Evolutionary conservation across 768 basidiomycete genomes (phyloP).

Genomic region (Calocybe indica): DNA sequence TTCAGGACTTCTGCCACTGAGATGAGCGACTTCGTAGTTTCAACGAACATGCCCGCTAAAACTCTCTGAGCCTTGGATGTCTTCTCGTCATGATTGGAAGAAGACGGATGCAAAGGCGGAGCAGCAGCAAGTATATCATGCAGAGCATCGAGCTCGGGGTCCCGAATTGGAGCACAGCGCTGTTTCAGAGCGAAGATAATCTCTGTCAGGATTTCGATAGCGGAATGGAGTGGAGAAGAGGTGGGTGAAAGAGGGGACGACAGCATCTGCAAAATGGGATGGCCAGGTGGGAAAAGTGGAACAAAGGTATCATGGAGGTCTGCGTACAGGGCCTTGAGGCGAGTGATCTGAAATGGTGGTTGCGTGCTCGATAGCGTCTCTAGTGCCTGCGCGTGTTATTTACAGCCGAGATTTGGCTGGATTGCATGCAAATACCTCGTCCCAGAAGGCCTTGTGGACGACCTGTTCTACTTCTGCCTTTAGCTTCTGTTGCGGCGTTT

Average conservation of each 20-base stretch:
- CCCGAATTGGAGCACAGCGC: slow-evolving; percentile 66
- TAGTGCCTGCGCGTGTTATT: slow-evolving; percentile 35
- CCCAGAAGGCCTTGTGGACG: slow-evolving; percentile 69
- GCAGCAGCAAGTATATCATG: slow-evolving; percentile 17
- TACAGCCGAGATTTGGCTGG: background rate
- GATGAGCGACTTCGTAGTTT: slow-evolving; percentile 42
- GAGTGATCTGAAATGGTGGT: slow-evolving; percentile 53
- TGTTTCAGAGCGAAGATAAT: slow-evolving; percentile 43
- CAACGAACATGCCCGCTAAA: slow-evolving; percentile 43
- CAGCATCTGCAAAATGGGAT: slow-evolving; percentile 44
- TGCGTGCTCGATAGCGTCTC: slow-evolving; percentile 49
- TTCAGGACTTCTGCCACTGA: slow-evolving; percentile 59
- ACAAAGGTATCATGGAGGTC: slow-evolving; percentile 46
- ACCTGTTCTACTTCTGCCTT: slow-evolving; percentile 43
- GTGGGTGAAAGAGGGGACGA: slow-evolving; percentile 62
- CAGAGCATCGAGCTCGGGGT: slow-evolving; percentile 44
- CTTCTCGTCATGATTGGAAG: slow-evolving; percentile 14
- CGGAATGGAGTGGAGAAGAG: slow-evolving; percentile 57
- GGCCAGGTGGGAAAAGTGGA: slow-evolving; percentile 52
- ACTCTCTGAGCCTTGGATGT: slow-evolving; percentile 2
- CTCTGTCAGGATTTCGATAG: slow-evolving; percentile 48
- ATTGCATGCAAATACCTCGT: slow-evolving; percentile 42
- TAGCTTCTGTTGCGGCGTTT: slow-evolving; percentile 10
- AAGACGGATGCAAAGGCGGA: slow-evolving; percentile 14
- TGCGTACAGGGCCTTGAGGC: slow-evolving; percentile 49